Percentiles rank a stretch among this genome's conserved stretches.
phyloP scores from a whole-genome alignment of 129 eudicot genomes.

The Flaveria ramosissima region DNA sequence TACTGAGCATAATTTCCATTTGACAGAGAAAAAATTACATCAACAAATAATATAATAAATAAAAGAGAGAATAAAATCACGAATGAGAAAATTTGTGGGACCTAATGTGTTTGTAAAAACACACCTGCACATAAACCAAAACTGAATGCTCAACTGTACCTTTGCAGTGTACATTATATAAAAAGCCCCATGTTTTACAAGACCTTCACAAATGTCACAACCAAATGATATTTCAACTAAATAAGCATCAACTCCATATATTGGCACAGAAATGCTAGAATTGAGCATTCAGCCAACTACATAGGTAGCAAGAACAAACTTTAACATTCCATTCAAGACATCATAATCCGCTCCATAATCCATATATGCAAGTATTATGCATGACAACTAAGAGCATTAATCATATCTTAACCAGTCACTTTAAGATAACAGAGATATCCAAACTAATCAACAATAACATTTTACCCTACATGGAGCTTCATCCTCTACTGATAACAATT shows the following conservation, averaged over 20 bases:
- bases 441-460: neutral
- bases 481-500: neutral
- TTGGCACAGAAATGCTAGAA: neutral
- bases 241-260: slow-evolving; percentile 6
- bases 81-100: neutral
- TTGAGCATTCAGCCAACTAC: neutral
- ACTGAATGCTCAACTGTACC: neutral
- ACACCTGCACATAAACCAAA: neutral
- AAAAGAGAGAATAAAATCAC: neutral
- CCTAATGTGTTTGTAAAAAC: neutral
- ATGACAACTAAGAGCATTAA: neutral
- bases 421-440: slow-evolving; percentile 4
- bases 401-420: neutral
- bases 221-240: neutral
- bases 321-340: slow-evolving; percentile 5
- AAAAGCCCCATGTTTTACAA: neutral
- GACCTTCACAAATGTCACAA: neutral
- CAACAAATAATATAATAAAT: neutral
- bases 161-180: neutral
- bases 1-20: neutral
- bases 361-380: neutral
- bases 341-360: neutral
- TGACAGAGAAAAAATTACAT: neutral
- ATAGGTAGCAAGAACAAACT: neutral
- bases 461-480: slow-evolving; percentile 7